Percentiles rank a stretch among this genome's conserved stretches.
Conservation (phyloP, 352 stramenopile genomes). For the Pelagophyceae sp. region DNA sequence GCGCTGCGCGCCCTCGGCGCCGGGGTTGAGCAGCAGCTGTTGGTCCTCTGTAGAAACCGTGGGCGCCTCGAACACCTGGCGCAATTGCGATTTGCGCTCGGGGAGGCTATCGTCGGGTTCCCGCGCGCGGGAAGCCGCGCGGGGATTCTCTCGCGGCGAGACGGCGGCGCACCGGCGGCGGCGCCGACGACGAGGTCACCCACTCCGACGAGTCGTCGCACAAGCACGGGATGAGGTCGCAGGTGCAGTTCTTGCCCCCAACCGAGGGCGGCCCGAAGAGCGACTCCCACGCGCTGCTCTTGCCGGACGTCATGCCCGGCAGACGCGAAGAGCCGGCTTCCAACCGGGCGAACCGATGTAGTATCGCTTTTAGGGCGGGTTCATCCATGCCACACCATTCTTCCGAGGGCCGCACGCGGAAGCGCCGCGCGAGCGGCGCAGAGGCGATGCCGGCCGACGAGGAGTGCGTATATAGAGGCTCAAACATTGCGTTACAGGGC, state of each 20-base stretch:
- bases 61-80: not conserved
- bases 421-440: no score
- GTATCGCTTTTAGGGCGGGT: no score
- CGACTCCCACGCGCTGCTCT: not conserved
- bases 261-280: not conserved
- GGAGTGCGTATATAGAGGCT: no score
- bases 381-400: no score
- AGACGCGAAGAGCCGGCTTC: no score
- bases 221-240: constrained; percentile 11
- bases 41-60: not conserved
- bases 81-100: no score
- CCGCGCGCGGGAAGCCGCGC: not conserved
- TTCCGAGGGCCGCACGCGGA: no score
- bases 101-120: no score
- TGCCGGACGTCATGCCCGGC: no score
- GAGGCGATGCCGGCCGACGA: no score
- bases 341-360: no score
- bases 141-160: not conserved
- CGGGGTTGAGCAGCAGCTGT: not conserved
- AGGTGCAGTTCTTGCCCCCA: not conserved
- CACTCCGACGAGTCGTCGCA: not conserved
- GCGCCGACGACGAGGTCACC: not conserved
- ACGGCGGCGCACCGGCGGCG: not conserved
- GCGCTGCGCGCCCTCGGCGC: not conserved
- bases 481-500: no score